These are phyloP conservation scores for Ceratocystis variospora DNA, from an alignment of 2,329 filamentous ascomycete species.

Conservation along the genomic window DNA sequence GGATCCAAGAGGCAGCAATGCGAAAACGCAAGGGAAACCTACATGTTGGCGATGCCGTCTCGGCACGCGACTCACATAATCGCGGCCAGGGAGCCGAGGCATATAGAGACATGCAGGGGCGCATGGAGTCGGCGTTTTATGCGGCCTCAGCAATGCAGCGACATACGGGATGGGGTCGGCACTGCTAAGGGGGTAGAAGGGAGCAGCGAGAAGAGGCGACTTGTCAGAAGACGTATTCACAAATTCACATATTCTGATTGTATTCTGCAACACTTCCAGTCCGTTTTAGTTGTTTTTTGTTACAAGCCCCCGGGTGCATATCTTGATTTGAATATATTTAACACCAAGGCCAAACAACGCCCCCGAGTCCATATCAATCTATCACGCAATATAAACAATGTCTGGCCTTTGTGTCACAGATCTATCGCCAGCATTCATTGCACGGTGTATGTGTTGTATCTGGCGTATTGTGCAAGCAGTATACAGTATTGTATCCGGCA, in stretches of 20 bases:
- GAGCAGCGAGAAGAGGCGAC: background rate
- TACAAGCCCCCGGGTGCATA: background rate
- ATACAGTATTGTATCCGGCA: no score
- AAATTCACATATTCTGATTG: no score
- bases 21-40: conserved; percentile 42
- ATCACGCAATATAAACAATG: background rate
- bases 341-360: no score
- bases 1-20: conserved; percentile 46
- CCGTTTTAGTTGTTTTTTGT: background rate
- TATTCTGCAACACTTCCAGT: background rate
- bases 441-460: no score
- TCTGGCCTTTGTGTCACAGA: background rate
- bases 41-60: conserved; percentile 34
- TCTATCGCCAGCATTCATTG: no score
- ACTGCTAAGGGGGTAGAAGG: background rate
- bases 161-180: conserved; percentile 7
- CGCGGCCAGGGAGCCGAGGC: conserved; percentile 38
- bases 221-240: no score
- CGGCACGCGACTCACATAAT: conserved; percentile 29
- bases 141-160: background rate
- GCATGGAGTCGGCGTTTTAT: conserved; percentile 33
- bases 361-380: background rate
- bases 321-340: no score
- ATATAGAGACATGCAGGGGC: conserved; percentile 39
- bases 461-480: background rate